Base-by-base conservation (phyloP, 768 basidiomycete genomes). In the Kwoniella dejecticola region DNA sequence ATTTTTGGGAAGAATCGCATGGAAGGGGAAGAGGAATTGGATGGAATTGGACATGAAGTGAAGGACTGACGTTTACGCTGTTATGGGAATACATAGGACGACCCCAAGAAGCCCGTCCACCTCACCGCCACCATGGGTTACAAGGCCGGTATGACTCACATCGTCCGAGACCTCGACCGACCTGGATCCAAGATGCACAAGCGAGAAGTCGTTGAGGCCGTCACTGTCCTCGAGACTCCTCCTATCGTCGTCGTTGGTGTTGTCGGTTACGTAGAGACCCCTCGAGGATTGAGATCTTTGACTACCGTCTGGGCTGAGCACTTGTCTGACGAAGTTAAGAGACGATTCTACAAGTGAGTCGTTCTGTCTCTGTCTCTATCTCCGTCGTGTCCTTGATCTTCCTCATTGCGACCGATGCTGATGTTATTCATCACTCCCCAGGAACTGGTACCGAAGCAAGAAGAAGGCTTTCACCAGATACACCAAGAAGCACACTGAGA, bases 101-200 rank as follows among this genome's bases (percentile, higher is more conserved):
- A 99, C 85, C 87, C 93, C 82, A 97, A 93, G 85, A 96, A 96
- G 82, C 92, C 91, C 59, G 92, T 95, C 63, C 96, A 99, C 83
- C 85, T 99, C 82, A 99, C 96, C 76, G 96, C 96, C 70, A 83
- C 89, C 79, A 86, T 99, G 88, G 96, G 95, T 72, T 99, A 97
- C 89, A 99, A 99, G 87, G 96, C 96, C 68, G 96, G 96, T 75
- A 98, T 98, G 95, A 97, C 93, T 82, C 96, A 99, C 80, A 86
- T 99, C 74, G 94, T 99, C 66, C 90, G 96, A 78, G 96, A 99
- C 79, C 90, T 98, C 75, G 96, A 98, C 83, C 91, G 96, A 79
- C 95, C 95, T 52, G 96, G 95, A 70, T 98, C 96, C 78, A 99
- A 99, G 84, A 96, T 98, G 93, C 96, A 99, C 89, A 99, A 97